phyloP scores from a whole-genome alignment of 2,329 filamentous ascomycete genomes.

The Colletotrichum magnum region DNA sequence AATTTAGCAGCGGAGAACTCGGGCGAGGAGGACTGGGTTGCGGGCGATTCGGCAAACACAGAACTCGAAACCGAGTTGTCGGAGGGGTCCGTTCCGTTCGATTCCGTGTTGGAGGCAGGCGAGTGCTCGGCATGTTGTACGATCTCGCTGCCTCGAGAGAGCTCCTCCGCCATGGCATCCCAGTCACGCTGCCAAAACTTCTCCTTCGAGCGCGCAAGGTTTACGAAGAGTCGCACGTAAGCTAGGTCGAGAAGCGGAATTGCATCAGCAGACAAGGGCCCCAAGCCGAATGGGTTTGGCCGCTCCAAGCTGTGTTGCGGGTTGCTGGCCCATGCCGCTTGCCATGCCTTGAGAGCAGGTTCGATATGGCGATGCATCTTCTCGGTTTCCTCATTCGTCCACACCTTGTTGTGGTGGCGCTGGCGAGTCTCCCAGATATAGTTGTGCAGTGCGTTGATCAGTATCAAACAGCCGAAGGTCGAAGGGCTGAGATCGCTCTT shows the following conservation, averaged over 20 bases:
- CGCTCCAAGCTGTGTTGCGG: slow-evolving; percentile 86
- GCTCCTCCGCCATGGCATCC: slow-evolving; percentile 90
- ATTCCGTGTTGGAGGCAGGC: slow-evolving; percentile 64
- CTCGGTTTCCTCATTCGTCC: slow-evolving; percentile 93
- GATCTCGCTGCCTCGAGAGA: slow-evolving; percentile 83
- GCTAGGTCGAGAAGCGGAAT: slow-evolving; percentile 93
- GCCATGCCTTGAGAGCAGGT: slow-evolving; percentile 94
- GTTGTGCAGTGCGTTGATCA: slow-evolving; percentile 96
- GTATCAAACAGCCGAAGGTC: slow-evolving; percentile 89
- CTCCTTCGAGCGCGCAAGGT: slow-evolving; percentile 92
- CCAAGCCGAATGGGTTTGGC: slow-evolving; percentile 85
- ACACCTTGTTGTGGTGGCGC: slow-evolving; percentile 87
- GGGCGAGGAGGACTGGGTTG: slow-evolving; percentile 65
- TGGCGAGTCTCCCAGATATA: slow-evolving; percentile 99
- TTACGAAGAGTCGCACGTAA: slow-evolving; percentile 93
- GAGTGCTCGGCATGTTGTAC: slow-evolving; percentile 79
- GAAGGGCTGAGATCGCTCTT: slow-evolving; percentile 82
- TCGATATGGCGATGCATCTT: slow-evolving; percentile 97
- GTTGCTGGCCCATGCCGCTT: slow-evolving; percentile 90
- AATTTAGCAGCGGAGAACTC: slow-evolving; percentile 60
- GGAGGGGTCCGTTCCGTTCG: slow-evolving; percentile 58
- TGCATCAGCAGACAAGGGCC: slow-evolving; percentile 89
- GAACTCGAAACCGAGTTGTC: slow-evolving; percentile 63
- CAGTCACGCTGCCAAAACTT: slow-evolving; percentile 95
- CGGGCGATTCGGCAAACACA: slow-evolving; percentile 66